Conservation (phyloP, 2,329 filamentous ascomycete genomes). For the Purpureocillium lavendulum region DNA sequence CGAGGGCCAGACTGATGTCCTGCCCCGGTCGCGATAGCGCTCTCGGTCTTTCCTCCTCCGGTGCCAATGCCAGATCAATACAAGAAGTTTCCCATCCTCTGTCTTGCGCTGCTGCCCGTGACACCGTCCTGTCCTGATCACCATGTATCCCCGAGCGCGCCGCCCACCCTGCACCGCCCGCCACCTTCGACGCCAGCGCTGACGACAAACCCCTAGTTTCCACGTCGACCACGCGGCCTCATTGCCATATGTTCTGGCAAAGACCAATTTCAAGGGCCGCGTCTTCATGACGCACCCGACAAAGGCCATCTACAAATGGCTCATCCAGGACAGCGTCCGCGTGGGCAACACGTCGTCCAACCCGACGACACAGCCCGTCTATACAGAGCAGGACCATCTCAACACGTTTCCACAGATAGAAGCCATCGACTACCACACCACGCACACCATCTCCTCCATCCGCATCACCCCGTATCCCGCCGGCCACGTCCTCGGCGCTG, state of each 20-base stretch:
- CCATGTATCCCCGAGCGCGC: not conserved
- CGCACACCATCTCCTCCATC: slow-evolving; percentile 93
- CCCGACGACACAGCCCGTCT: slow-evolving; percentile 65
- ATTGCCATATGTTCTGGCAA: slow-evolving; percentile 93
- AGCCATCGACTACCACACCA: slow-evolving; percentile 96
- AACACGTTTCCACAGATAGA: slow-evolving; percentile 92
- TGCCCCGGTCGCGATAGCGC: too few relatives aligned
- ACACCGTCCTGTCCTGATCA: slow-evolving; percentile 3
- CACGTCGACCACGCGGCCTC: slow-evolving; percentile 98
- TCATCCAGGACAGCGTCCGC: slow-evolving; percentile 93
- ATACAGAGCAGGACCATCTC: slow-evolving; percentile 91
- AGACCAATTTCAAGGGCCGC: slow-evolving; percentile 93
- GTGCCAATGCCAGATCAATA: slow-evolving; percentile 32
- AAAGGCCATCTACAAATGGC: slow-evolving; percentile 99
- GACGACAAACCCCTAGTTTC: slow-evolving; percentile 56
- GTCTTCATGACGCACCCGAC: slow-evolving; percentile 99
- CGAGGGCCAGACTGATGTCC: too few relatives aligned
- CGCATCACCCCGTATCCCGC: slow-evolving; percentile 95
- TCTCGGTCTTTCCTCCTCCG: too few relatives aligned
- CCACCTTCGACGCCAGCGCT: not conserved
- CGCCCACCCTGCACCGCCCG: not conserved
- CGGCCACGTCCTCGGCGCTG: slow-evolving; percentile 93
- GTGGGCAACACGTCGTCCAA: slow-evolving; percentile 67
- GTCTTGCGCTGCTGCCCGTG: slow-evolving; percentile 4
- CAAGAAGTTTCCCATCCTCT: slow-evolving; percentile 18